Evolutionary conservation across 139 green algal genomes (phyloP), one percentile per base, ranked within the genome.

Genomic region (Deuterostichococcus epilithicus): DNA sequence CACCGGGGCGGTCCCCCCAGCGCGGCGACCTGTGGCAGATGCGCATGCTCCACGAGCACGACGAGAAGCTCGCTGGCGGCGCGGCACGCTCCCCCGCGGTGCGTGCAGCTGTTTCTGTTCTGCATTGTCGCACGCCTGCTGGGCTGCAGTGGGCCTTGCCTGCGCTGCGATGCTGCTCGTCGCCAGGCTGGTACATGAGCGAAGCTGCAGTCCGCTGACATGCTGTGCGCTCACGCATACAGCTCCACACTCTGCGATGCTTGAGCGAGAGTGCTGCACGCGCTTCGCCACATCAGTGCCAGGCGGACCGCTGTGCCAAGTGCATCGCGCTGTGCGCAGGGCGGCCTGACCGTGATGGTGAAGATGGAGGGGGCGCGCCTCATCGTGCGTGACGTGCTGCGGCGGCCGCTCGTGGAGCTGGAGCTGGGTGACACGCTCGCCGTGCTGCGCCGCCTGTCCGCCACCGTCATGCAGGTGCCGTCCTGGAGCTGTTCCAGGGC

Each of bases 381-480:
- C 36, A 77, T 90, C 73, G 58, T 95, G 77, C 83, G 85, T 34
- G 87, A 91, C 76, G 79, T 83, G 25, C 70, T 90, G 71, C 66
- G 83, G 13, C 72, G 80, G 3, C 90, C 91, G 2, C 71, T 95
- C 15, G 67, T 89, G 63, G 86, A 94, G 81, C 70, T 95, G 39
- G 89, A 90, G 30, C 76, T 87, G n/a, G 63, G 79, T 4, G 66
- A 78, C 2, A 70, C 86, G 28, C 65, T 86, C 2, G 37, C 83
- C 35, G 80, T 86, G 0, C 25, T 81, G 36, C 68, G 80, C 28
- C 68, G 70, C 33, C 30, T 73, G 38, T 36, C 70, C 39, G 33
- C 34, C 37, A 44, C 20, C 0, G 77, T 77, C 70, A 58, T 74
- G 1, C 76, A 80, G 76, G 70, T 76, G 20, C 20, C 63, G 37